Evolutionary conservation across 2,329 filamentous ascomycete species (phyloP).

Genomic region (Penicillium expansum): DNA sequence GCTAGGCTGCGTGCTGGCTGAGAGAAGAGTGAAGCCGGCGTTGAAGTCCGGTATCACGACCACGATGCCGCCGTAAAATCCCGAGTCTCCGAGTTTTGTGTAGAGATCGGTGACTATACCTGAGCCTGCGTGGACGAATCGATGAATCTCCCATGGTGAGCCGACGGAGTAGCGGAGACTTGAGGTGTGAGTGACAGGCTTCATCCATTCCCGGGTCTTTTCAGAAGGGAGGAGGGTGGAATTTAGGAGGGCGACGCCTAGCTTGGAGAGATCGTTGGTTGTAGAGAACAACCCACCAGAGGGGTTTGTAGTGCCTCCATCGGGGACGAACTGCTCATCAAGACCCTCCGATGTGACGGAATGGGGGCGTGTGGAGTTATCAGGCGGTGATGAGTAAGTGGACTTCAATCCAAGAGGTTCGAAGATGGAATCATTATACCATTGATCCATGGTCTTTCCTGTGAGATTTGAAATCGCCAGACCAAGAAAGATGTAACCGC

Average conservation of each 20-base stretch:
- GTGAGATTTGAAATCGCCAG: conserved; percentile 48
- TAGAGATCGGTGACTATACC: conserved; percentile 35
- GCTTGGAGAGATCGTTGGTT: conserved; percentile 37
- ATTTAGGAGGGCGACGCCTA: conserved; percentile 34
- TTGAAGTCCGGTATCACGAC: conserved; percentile 46
- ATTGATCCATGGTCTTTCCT: conserved; percentile 40
- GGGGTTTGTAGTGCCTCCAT: conserved; percentile 9
- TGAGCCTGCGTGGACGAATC: conserved; percentile 27
- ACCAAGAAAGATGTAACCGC: conserved; percentile 41
- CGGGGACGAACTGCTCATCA: neutral
- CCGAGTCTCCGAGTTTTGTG: conserved; percentile 45
- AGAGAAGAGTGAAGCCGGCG: conserved; percentile 43
- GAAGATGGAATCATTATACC: conserved; percentile 44
- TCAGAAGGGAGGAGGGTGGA: conserved; percentile 36
- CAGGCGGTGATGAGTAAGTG: conserved; percentile 39
- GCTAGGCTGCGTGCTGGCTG: conserved; percentile 29
- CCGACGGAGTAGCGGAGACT: conserved; percentile 42
- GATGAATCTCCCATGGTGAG: conserved; percentile 45
- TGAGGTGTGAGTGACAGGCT: conserved; percentile 41
- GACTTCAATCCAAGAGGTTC: conserved; percentile 44
- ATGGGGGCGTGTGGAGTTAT: conserved; percentile 20
- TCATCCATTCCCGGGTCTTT: conserved; percentile 42
- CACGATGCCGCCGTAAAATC: conserved; percentile 40
- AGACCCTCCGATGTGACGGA: conserved; percentile 10
- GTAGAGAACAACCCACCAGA: conserved; percentile 30